Percentiles rank a stretch among this genome's conserved stretches.
These are phyloP conservation scores for Trametes sanguinea DNA, from an alignment of 768 basidiomycete species.

Conservation along the genomic window DNA sequence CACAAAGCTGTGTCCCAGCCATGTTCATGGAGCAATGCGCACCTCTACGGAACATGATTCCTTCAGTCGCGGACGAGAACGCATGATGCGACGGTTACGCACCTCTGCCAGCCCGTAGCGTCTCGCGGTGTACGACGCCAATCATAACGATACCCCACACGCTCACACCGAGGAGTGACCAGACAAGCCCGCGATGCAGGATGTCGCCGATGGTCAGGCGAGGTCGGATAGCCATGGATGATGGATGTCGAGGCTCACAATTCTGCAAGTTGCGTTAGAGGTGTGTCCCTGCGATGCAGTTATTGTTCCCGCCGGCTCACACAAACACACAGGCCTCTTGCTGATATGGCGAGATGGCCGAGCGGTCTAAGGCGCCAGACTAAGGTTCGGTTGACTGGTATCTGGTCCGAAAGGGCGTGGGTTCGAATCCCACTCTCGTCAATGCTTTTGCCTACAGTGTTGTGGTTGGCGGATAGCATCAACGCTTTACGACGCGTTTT, in stretches of 20 bases:
- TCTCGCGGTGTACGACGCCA: constrained; percentile 53
- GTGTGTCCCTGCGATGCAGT: not conserved
- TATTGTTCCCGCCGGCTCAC: not conserved
- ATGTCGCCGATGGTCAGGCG: constrained; percentile 44
- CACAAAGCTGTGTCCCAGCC: too few relatives aligned
- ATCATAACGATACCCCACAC: constrained; percentile 57
- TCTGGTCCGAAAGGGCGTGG: constrained; percentile 51
- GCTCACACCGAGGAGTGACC: constrained; percentile 52
- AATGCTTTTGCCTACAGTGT: not conserved
- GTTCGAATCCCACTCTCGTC: constrained; percentile 49
- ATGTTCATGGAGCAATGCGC: not conserved
- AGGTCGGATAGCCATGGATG: constrained; percentile 17
- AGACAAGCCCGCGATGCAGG: constrained; percentile 56
- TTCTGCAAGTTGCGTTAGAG: too few relatives aligned
- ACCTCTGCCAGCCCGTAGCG: constrained; percentile 59
- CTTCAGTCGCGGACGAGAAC: not conserved
- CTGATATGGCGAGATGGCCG: constrained; percentile 45
- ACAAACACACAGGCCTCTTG: too few relatives aligned
- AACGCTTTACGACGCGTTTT: too few relatives aligned
- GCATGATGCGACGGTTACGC: constrained; percentile 25
- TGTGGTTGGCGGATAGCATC: too few relatives aligned
- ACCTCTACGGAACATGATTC: constrained; percentile 8
- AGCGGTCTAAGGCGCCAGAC: constrained; percentile 91
- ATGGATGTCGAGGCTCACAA: not conserved
- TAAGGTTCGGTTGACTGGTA: constrained; percentile 12